Conservation (phyloP, 108 stramenopile genomes). For the Fragilaria radians region DNA sequence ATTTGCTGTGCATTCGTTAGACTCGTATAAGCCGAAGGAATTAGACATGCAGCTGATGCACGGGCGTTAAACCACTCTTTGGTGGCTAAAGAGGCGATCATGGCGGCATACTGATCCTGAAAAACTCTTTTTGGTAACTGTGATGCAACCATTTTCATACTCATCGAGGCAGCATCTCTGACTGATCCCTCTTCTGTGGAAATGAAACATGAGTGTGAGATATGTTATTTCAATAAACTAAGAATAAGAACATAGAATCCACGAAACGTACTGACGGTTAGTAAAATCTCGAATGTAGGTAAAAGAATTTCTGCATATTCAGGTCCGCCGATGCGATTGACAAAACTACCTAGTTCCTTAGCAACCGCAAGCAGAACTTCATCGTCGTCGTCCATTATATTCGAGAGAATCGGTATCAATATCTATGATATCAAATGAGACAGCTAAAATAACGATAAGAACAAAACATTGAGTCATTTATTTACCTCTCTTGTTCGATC, state of each 20-base stretch:
- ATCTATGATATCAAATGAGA: slow-evolving; percentile 28
- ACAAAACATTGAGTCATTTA: background rate
- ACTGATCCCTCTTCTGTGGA: slow-evolving; percentile 57
- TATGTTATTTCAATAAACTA: background rate
- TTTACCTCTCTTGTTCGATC: slow-evolving; percentile 65
- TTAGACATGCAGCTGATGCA: slow-evolving; percentile 82
- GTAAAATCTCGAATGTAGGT: slow-evolving; percentile 84
- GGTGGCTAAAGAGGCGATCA: slow-evolving; percentile 76
- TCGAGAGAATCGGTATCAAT: slow-evolving; percentile 70
- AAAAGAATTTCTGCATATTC: slow-evolving; percentile 54
- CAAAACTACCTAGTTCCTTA: slow-evolving; percentile 48
- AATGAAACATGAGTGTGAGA: background rate
- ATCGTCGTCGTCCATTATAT: slow-evolving; percentile 83
- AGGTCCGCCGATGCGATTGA: slow-evolving; percentile 57
- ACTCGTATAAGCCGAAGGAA: slow-evolving; percentile 58
- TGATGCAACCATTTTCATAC: slow-evolving; percentile 38
- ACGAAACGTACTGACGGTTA: slow-evolving; percentile 54
- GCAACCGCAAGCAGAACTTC: slow-evolving; percentile 72
- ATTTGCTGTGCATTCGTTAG: slow-evolving; percentile 25
- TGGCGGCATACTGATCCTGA: slow-evolving; percentile 56
- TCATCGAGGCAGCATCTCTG: slow-evolving; percentile 66
- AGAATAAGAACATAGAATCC: background rate
- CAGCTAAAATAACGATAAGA: background rate
- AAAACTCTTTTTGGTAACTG: slow-evolving; percentile 46
- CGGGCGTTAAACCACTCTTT: slow-evolving; percentile 99